Base-by-base conservation (phyloP, 805 yeast genomes). In the Sungouiozyma ichnusensis region DNA sequence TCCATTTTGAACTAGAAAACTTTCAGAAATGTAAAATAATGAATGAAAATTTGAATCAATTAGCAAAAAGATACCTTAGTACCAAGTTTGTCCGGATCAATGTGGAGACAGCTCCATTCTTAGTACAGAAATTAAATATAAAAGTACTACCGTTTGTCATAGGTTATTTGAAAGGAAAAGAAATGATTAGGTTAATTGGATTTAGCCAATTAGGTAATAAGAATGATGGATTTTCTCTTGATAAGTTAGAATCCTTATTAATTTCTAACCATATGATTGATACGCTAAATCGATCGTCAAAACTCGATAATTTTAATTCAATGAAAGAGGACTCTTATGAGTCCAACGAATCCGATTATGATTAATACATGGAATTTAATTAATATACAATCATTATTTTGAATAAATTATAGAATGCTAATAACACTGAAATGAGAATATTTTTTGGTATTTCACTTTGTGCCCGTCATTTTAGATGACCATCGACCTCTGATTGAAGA, bases 101-200 rank as follows among this genome's bases (percentile, higher is more conserved):
- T 42, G 95, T 84, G 0, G 72, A 67, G 31, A 63, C 72, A 33
- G 82, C 88, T 1, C 87, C 94, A 3, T 85, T 85, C 53, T 63
- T 86, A 36, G 85, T 77, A 3, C 63, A 76, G 2, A 77, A 76
- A 53, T 67, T 86, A 33, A 64, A 67, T 2, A 69, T 86, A 39
- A 75, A 80, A 54, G 77, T 81, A 9, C 65, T 85, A 4, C 95
- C 95, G 0, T 79, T 78, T 48, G 77, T 85, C 2, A 60, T 81
- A 2, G 66, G 77, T 7, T 85, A 79, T 53, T 64, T 63, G 11
- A 64, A 72, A 32, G 88, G 88, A 1, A 60, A 68, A 36, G 90
- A 83, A 50, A 55, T 66, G 3, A 68, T 71, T 13, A 63, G 85
- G 46, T 53, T 84, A 4, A 70, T 84, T 4, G 95, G 95, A 4